Percentiles rank a stretch among this genome's conserved stretches.
phyloP scores from a whole-genome alignment of 805 yeast species.

The Isabelozyma gotoi region DNA sequence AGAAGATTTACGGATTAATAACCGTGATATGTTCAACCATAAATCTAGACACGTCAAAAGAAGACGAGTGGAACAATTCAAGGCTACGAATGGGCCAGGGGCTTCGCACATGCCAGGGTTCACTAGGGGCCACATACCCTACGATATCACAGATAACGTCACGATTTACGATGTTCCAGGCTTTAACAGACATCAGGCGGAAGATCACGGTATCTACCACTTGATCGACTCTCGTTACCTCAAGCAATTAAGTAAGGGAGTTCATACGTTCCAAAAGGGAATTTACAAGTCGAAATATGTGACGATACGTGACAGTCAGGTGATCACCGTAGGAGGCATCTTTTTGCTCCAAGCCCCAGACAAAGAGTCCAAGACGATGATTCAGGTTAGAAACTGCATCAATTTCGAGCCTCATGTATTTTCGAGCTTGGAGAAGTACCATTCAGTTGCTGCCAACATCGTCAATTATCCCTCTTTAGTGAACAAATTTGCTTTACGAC shows the following conservation, averaged over 20 bases:
- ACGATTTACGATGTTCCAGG: constrained; percentile 51
- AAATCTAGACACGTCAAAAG: neutral
- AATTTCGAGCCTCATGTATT: constrained; percentile 40
- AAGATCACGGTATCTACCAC: constrained; percentile 30
- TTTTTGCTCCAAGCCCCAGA: constrained; percentile 57
- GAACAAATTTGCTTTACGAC: constrained; percentile 7
- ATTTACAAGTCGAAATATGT: constrained; percentile 27
- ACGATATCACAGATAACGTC: constrained; percentile 26
- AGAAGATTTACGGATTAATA: constrained; percentile 16
- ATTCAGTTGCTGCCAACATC: constrained; percentile 12
- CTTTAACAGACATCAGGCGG: constrained; percentile 20
- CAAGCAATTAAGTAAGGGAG: constrained; percentile 29
- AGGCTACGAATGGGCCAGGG: constrained; percentile 42
- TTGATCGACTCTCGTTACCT: constrained; percentile 20
- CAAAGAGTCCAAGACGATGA: constrained; percentile 30
- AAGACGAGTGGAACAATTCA: constrained; percentile 12
- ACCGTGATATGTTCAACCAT: constrained; percentile 6
- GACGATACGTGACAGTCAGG: constrained; percentile 44
- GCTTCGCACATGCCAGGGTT: constrained; percentile 63
- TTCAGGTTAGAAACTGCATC: constrained; percentile 47
- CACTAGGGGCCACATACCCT: constrained; percentile 53
- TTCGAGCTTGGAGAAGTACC: constrained; percentile 27
- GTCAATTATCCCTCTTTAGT: constrained; percentile 12
- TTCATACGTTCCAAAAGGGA: constrained; percentile 27
- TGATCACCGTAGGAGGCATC: constrained; percentile 60